Base-by-base conservation (phyloP, 495 filamentous ascomycete species). In the Aspergillus panamensis region DNA sequence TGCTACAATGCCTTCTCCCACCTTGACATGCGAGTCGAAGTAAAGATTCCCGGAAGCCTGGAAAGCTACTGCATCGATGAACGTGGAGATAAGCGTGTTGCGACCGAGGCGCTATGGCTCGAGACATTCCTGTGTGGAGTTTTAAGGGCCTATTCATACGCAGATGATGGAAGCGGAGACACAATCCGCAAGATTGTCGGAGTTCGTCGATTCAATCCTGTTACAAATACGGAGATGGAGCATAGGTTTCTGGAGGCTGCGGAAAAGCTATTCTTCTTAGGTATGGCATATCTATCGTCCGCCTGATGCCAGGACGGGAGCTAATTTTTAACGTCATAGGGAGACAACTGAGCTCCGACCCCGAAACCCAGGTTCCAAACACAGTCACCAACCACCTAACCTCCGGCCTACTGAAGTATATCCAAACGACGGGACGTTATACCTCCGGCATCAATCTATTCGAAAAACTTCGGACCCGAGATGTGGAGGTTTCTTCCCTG, bases 1-100 rank as follows among this genome's bases (percentile, higher is more conserved):
- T 98, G 95, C 74, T 98, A 98, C 80, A 98, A 98, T 91, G 94
- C 94, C 61, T 97, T 98, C 76, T 97, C 94, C 9, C 84, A 96
- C 57, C 81, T 97, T 37, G 94, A 98, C 68, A 97, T 98, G 95
- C 91, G 94, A 43, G 93, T 98, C 19, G 90, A 96, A 64, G 94
- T 97, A 29, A 91, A 90, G 55, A 97, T 97, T 63, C 94, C 94
- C 31, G 94, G 94, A 51, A 90, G 87, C 19, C 90, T 98, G 37
- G 93, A 97, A 72, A 89, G 88, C 66, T 97, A 96, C 73, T 96
- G 92, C 70, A 87, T 98, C 58, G 92, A 98, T 71, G 93, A 98
- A 73, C 84, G 91, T 57, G 95, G 94, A 53, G 91, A 97, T 64
- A 96, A 94, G 74, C 83, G 90, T 30, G 87, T 90, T 51, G 90